Percentiles rank a stretch among this genome's conserved stretches.
Conservation (phyloP, 148 eudicot genomes). For the Mesembryanthemum crystallinum region DNA sequence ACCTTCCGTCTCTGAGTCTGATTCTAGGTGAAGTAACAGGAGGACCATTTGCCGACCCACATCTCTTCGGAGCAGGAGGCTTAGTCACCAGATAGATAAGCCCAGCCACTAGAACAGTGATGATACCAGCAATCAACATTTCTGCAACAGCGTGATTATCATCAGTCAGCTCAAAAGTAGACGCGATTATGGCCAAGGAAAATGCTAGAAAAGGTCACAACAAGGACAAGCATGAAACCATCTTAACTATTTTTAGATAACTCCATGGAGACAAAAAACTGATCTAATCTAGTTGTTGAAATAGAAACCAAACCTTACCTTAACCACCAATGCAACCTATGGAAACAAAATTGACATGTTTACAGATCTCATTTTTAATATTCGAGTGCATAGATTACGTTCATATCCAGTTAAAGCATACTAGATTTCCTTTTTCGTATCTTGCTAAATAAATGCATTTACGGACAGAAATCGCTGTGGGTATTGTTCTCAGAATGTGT, state of each 20-base stretch:
- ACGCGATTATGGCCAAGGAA: background rate
- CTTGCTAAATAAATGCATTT: background rate
- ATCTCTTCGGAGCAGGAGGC: conserved; percentile 36
- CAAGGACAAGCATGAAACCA: background rate
- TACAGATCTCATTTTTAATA: too few species aligned
- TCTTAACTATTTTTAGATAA: background rate
- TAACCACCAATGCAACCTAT: too few species aligned
- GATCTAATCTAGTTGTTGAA: too few species aligned
- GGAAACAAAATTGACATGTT: too few species aligned
- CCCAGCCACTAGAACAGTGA: conserved; percentile 14
- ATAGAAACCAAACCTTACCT: too few species aligned
- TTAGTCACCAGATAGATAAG: conserved; percentile 23
- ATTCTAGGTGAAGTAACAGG: conserved; percentile 36
- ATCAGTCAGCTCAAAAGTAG: background rate
- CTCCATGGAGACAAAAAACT: too few species aligned
- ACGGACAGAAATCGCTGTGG: background rate
- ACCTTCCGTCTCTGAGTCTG: conserved; percentile 41
- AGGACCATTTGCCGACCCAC: conserved; percentile 36
- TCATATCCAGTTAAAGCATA: too few species aligned
- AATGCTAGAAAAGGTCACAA: background rate
- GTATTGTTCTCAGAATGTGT: too few species aligned
- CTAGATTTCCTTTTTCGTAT: too few species aligned
- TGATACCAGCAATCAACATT: conserved; percentile 27
- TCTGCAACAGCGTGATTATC: background rate
- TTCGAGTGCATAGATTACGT: too few species aligned